Evolutionary conservation across 2,329 filamentous ascomycete species (phyloP), one percentile per base, ranked within the genome.

Genomic region (Colletotrichum sp.): DNA sequence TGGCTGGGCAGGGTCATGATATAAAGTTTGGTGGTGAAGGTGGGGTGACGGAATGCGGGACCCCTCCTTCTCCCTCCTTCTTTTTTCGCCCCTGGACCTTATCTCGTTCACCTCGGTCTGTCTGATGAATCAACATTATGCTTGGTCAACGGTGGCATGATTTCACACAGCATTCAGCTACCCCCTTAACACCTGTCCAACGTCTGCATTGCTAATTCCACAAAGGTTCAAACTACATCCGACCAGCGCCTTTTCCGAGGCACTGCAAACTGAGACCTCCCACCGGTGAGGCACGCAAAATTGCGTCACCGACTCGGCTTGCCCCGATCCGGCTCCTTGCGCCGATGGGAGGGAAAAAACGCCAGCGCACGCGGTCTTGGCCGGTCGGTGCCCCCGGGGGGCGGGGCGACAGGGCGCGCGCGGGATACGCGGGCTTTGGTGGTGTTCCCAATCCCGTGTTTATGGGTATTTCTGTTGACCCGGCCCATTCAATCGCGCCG

Each of bases 1-100:
- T 48, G 44, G 44, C 44, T 57, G 30, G 48, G 39, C 24, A 60
- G 57, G 59, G 59, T 16, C 48, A 48, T 24, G 74, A 76, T 71
- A 75, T 75, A 63, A 52, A 55, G 28, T 72, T 67, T 39, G 24
- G 15, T 70, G 66, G 36, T 64, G 24, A 16, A n/a, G 36, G 36
- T 63, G 70, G 72, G 68, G 30, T 30, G 26, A 68, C 71, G 66
- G 32, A 62, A 62, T 32, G 66, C 36, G 36, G 26, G 30, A 63
- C 63, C 63, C 64, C n/a, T 24, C 28, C 39, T 36, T 13, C 13
- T 71, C 36, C 30, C 26, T 64, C 18, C 22, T 39, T 22, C 26
- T 26, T 44, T 15, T n/a, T 70, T 26, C 15, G 59, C 24, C 26
- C 18, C 28, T 32, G n/a, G 59, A 22, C 18, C 59, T 62, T 32